Evolutionary conservation across 2,329 filamentous ascomycete genomes (phyloP).

Genomic region (Hymenoscyphus salicellus): DNA sequence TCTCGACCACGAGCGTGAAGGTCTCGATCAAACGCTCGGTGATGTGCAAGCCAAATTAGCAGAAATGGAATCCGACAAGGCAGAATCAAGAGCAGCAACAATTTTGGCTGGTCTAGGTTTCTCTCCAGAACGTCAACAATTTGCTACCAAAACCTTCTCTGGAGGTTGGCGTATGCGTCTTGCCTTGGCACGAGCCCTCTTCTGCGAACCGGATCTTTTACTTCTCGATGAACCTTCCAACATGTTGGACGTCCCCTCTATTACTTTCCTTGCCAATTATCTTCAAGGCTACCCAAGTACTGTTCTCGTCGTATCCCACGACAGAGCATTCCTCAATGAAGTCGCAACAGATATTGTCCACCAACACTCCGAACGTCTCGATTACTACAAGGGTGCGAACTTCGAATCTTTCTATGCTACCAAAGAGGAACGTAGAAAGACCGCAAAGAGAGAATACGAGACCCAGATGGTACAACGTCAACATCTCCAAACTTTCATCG

Average conservation of each 20-base stretch:
- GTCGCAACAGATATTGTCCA: conserved; percentile 99
- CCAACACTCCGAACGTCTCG: conserved; percentile 92
- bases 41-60: conserved; percentile 89
- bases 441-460: conserved; percentile 94
- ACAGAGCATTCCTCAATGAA: conserved; percentile 97
- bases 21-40: conserved; percentile 82
- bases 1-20: conserved; percentile 83
- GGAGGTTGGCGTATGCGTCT: conserved; percentile 99
- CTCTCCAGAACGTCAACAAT: conserved; percentile 87
- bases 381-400: conserved; percentile 98
- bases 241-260: conserved; percentile 99
- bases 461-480: conserved; percentile 94
- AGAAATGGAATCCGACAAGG: conserved; percentile 99
- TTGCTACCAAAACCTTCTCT: conserved; percentile 94
- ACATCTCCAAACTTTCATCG: conserved; percentile 95
- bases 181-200: conserved; percentile 88
- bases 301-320: conserved; percentile 94
- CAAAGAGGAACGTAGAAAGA: conserved; percentile 95
- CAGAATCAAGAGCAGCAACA: conserved; percentile 89
- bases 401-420: conserved; percentile 98
- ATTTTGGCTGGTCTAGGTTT: conserved; percentile 97
- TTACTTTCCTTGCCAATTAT: conserved; percentile 95
- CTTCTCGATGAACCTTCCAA: conserved; percentile 98
- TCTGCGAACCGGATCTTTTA: conserved; percentile 94
- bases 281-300: conserved; percentile 92